phyloP scores from a whole-genome alignment of 2,329 filamentous ascomycete species.

The Ophiobolus disseminans region DNA sequence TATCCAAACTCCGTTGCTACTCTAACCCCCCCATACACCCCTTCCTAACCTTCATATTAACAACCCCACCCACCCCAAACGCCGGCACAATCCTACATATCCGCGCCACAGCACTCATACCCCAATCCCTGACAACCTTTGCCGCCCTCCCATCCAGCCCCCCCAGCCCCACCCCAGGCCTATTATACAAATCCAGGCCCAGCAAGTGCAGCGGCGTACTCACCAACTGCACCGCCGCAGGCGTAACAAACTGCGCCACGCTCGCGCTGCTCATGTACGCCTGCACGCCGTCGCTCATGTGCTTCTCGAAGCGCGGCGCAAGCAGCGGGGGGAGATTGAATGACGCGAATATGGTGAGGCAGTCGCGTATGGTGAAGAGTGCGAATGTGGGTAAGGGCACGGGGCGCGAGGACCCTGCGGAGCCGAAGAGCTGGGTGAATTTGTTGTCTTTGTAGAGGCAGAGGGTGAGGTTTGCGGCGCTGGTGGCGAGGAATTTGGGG shows the following conservation, averaged over 20 bases:
- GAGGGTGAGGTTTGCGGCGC: constrained; percentile 80
- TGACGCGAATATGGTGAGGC: constrained; percentile 86
- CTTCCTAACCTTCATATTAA: constrained; percentile 76
- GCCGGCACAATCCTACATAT: constrained; percentile 66
- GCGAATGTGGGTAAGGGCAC: constrained; percentile 75
- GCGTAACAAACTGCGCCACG: constrained; percentile 79
- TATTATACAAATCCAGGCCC: constrained; percentile 86
- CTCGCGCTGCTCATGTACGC: constrained; percentile 58
- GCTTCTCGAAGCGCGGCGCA: constrained; percentile 67
- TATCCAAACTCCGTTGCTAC: too few relatives aligned
- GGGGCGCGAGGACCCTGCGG: constrained; percentile 51
- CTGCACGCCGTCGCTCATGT: constrained; percentile 53
- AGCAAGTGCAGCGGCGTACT: constrained; percentile 86
- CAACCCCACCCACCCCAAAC: constrained; percentile 86
- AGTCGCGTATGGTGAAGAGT: constrained; percentile 83
- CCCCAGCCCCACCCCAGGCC: constrained; percentile 58
- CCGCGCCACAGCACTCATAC: constrained; percentile 64
- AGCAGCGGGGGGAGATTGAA: constrained; percentile 88
- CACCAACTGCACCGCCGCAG: constrained; percentile 77
- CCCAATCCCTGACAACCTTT: constrained; percentile 77
- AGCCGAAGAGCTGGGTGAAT: constrained; percentile 82
- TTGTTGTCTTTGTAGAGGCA: constrained; percentile 90
- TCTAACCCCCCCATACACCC: constrained; percentile 65
- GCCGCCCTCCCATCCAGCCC: constrained; percentile 67
- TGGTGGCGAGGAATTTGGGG: constrained; percentile 81